Conservation (phyloP, 495 filamentous ascomycete species). For the Wilcoxina mikolae region DNA sequence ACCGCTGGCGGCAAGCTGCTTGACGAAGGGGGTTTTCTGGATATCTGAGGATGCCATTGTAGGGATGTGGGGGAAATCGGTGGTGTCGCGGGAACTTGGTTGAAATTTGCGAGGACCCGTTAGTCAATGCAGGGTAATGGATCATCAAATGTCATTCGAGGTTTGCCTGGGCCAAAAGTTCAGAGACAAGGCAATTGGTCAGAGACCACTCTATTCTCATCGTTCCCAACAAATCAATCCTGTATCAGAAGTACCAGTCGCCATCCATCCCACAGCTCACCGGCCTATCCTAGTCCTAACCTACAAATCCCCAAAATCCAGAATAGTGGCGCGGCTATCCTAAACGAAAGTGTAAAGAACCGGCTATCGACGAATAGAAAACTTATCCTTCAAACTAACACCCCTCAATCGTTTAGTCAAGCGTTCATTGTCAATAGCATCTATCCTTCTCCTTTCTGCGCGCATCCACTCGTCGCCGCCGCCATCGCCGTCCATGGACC, state of each 20-base stretch:
- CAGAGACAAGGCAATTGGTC: too few relatives aligned
- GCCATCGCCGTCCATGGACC: background rate
- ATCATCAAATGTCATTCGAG: background rate
- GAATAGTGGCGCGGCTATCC: background rate
- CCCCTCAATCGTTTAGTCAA: conserved; percentile 98
- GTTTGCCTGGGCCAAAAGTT: too few relatives aligned
- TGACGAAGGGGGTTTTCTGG: conserved; percentile 45
- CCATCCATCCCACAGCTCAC: too few relatives aligned
- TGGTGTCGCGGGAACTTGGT: background rate
- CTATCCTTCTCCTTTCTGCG: conserved; percentile 29
- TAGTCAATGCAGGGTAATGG: background rate
- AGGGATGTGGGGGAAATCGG: background rate
- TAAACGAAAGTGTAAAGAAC: background rate
- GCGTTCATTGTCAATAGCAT: conserved; percentile 36
- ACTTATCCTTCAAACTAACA: conserved; percentile 65
- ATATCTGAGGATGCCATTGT: conserved; percentile 1
- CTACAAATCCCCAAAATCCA: background rate
- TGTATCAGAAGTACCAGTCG: background rate
- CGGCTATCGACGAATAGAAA: background rate
- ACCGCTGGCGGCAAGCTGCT: conserved; percentile 66
- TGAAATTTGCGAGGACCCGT: background rate
- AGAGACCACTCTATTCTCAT: background rate
- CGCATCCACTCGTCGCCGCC: conserved; percentile 29
- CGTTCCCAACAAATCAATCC: background rate
- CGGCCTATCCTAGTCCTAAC: too few relatives aligned